Evolutionary conservation across 257 asterid genomes (phyloP), one percentile per base, ranked within the genome.

Genomic region (Mentha longifolia): DNA sequence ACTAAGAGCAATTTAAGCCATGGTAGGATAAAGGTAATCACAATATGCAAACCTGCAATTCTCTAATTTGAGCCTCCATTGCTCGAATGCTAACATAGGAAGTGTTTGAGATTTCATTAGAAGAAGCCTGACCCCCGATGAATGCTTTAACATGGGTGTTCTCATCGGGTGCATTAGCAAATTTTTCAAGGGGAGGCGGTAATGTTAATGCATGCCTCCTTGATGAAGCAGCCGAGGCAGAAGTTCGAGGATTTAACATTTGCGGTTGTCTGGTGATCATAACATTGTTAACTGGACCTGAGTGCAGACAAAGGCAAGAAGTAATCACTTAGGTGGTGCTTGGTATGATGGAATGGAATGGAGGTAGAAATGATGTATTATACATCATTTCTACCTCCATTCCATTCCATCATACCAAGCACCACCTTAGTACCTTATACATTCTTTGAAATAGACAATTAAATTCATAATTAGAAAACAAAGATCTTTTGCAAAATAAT

Each of bases 241-340:
- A 70, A 67, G 79, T 41, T 52, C 79, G 81, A 72, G 85, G 74
- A 71, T 75, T 85, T 50, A 81, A 15, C 71, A 69, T 45, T 47
- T 77, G 84, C 5, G 90, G 82, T 58, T 77, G 95, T 78, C 88
- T 85, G 71, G 81, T 74, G 74, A 95, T 86, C 46, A 85, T 69
- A 57, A 92, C 79, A 67, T 89, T 95, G 78, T 80, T 92, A 61
- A 92, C 83, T 4, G 96, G 85, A 60, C 97, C 97, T 91, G 89
- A 62, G 71, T n/a, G 74, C 49, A 19, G 67, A 47, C 42, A 68
- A 71, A 35, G 31, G 65, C 71, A 60, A 78, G 64, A 72, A 63
- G 37, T 59, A 43, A 62, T 9, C 50, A 45, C 25, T 64, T 59
- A n/a, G n/a, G n/a, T n/a, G n/a, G n/a, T n/a, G n/a, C n/a, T n/a